Base-by-base conservation (phyloP, 768 basidiomycete species). In the Suillus clintonianus region DNA sequence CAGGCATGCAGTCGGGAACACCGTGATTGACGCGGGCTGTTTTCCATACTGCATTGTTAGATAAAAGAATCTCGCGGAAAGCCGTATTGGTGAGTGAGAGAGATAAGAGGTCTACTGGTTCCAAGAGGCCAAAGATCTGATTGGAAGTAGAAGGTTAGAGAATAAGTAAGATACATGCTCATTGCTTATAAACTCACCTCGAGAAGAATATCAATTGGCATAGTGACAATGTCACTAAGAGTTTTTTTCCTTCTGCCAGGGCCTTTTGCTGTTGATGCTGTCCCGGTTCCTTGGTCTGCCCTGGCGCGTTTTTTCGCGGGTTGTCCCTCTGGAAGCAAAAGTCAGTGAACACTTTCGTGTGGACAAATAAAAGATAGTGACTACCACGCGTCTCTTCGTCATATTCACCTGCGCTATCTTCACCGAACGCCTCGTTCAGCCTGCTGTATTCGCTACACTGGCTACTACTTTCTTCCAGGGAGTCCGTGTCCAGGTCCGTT, bases 21-120 rank as follows among this genome's bases (percentile, higher is more conserved):
- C 66, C 59, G 6, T 19, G 19, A n/a, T 54, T 36, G 42, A n/a
- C 48, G 2, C 59, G 59, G 8, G 39, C 67, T 24, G 47, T 42
- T 42, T 65, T 65, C 78, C 78, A 79, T 2, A 78, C 65, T 24
- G 69, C 62, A 8, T 51, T 41, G 1, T 62, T 59, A 13, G 70
- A 65, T 43, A 73, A 58, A 5, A 80, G 68, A 22, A 73, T 58
- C 4, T 27, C 27, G 8, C 76, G 75, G 47, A 79, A 69, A 0
- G 37, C 56, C 48, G 70, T 74, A 58, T 63, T 72, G 13, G 72
- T 72, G 22, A 73, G 70, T 15, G 68, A 62, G 3, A 79, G 70
- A 15, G 62, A 48, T 47, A 77, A 62, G 15, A 80, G 63, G 65
- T 79, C 79, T 9, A 68, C 45, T 5, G 79, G 79, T 13, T 54